Percentiles rank a stretch among this genome's conserved stretches.
Evolutionary conservation across 768 basidiomycete species (phyloP).

Genomic region (Pleurotus giganteus): DNA sequence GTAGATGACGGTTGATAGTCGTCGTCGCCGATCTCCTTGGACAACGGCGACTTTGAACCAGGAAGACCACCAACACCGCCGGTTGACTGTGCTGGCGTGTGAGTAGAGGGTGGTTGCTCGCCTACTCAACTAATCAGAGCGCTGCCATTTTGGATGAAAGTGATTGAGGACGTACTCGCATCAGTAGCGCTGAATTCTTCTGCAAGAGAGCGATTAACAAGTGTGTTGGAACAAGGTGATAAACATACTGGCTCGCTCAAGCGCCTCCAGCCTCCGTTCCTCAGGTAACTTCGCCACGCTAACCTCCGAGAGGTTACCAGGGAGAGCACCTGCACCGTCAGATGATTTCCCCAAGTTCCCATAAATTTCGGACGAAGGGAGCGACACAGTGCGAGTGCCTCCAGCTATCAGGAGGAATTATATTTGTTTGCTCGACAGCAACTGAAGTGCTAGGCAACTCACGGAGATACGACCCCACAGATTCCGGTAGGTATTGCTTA

Average conservation of each 20-base stretch:
- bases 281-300: constrained; percentile 50
- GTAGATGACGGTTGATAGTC: background rate
- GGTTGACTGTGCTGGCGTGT: constrained; percentile 8
- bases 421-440: background rate
- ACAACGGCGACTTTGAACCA: constrained; percentile 38
- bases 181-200: background rate
- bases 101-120: background rate
- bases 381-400: background rate
- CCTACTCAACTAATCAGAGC: background rate
- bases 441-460: background rate
- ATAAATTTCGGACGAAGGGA: constrained; percentile 7
- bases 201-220: background rate
- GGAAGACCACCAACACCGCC: constrained; percentile 43
- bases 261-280: constrained; percentile 25
- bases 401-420: background rate
- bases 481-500: constrained; percentile 17
- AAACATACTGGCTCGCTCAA: background rate
- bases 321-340: background rate
- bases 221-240: background rate
- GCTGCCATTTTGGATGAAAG: too few relatives aligned
- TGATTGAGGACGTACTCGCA: background rate
- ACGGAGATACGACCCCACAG: constrained; percentile 15
- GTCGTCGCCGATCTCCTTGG: constrained; percentile 20
- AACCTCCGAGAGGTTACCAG: constrained; percentile 41
- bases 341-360: constrained; percentile 13